Evolutionary conservation across 1,284 basidiomycete species (phyloP), one percentile per base, ranked within the genome.

Genomic region (Cutaneotrichosporon arboriforme): DNA sequence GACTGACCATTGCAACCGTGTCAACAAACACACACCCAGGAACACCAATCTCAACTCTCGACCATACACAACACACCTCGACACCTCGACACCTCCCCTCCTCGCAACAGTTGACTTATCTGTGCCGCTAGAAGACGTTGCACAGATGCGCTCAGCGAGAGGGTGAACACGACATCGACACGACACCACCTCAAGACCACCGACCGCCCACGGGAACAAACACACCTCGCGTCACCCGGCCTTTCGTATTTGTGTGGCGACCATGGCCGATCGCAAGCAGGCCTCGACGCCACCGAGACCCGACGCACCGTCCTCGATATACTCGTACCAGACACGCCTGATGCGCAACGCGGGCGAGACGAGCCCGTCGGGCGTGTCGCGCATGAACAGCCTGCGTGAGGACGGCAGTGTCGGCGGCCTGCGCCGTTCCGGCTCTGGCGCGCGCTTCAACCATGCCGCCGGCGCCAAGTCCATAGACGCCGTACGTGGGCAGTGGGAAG

Each of bases 401-500:
- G 38, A 55, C 35, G 38, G 17, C 20, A 55, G 43, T 33, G 23
- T 49, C 7, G 43, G 40, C 13, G 47, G 54, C 4, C 46, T 60
- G 15, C 55, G 55, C 7, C 60, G 67, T 14, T 59, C 60, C 4
- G 62, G 59, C 9, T 57, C 60, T 17, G 60, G 57, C 10, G 59
- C 59, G 17, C 61, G 63, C 3, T 47, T 62, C 15, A 59, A 46
- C 23, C 20, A 20, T 22, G 17, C 9, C 48, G 51, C 57, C 34
- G 46, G 57, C 17, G 57, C 54, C 37, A 66, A 65, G 52, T 68
- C 68, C 0, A 66, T 73, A 20, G 68, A 69, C 51, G 49, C 64
- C n/a, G 70, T 65, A 8, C 55, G 70, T 15, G 60, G 60, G 3
- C 62, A 68, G 57, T 73, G 72, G 72, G 67, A 73, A 50, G 64